A percentile compares a stretch with the other conserved stretches of the same genome.
phyloP scores from a whole-genome alignment of 305 asterid species.

The Ilex paraguariensis region DNA sequence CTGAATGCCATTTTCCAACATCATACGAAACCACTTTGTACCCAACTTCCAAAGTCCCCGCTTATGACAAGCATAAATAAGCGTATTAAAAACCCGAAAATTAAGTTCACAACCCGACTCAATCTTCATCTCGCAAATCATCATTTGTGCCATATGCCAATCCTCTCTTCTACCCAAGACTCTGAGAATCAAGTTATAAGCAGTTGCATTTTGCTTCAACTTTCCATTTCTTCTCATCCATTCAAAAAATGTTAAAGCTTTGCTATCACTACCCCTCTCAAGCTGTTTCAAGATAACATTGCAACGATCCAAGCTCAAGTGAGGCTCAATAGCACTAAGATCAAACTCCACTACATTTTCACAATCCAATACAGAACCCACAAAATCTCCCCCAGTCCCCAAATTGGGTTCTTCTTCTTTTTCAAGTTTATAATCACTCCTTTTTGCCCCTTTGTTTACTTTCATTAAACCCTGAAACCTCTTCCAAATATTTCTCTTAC shows the following conservation, averaged over 20 bases:
- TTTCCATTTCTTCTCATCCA: constrained; percentile 77
- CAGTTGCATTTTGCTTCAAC: constrained; percentile 54
- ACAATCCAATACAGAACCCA: constrained; percentile 21
- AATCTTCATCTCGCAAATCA: constrained; percentile 52
- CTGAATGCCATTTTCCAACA: constrained; percentile 58
- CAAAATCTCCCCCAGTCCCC: constrained; percentile 11
- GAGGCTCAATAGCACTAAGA: constrained; percentile 20
- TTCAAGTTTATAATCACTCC: constrained; percentile 16
- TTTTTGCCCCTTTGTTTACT: constrained; percentile 20
- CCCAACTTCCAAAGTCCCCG: constrained; percentile 58
- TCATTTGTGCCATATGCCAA: constrained; percentile 57
- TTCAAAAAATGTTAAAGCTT: constrained; percentile 54
- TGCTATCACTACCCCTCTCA: constrained; percentile 37
- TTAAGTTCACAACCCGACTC: constrained; percentile 46
- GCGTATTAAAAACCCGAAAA: constrained; percentile 60
- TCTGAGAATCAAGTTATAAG: constrained; percentile 61
- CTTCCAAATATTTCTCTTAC: constrained; percentile 45
- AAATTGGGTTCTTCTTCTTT: constrained; percentile 16
- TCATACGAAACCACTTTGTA: constrained; percentile 58
- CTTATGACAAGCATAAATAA: constrained; percentile 64
- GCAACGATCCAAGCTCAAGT: constrained; percentile 44
- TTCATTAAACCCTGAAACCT: constrained; percentile 32
- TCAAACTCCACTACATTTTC: constrained; percentile 19
- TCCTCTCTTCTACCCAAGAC: constrained; percentile 66
- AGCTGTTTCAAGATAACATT: constrained; percentile 53